A percentile compares a stretch with the other conserved stretches of the same genome.
Conservation (phyloP, 2,329 filamentous ascomycete species). For the Ustilaginoidea virens region DNA sequence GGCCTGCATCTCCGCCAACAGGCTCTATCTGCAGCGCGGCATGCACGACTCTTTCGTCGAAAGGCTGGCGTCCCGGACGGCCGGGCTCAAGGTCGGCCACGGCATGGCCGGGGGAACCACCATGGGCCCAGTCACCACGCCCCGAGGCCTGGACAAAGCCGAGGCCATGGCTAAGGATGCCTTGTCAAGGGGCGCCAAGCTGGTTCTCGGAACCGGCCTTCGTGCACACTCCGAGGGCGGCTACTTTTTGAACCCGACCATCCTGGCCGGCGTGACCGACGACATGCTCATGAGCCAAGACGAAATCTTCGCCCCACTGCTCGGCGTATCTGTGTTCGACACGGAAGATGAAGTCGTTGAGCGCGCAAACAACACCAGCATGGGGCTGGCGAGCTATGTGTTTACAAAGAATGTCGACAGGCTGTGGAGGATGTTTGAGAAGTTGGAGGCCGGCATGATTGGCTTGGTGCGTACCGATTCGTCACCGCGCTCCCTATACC, state of each 20-base stretch:
- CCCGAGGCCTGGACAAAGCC: slow-evolving; percentile 17
- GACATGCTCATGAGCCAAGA: slow-evolving; percentile 53
- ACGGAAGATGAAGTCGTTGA: slow-evolving; percentile 54
- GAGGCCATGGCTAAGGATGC: slow-evolving; percentile 43
- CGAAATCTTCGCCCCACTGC: slow-evolving; percentile 59
- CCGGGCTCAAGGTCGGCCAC: slow-evolving; percentile 43
- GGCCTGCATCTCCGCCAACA: slow-evolving; percentile 52
- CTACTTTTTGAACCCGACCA: slow-evolving; percentile 56
- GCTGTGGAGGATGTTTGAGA: slow-evolving; percentile 27
- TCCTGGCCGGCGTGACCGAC: slow-evolving; percentile 48
- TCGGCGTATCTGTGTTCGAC: slow-evolving; percentile 52
- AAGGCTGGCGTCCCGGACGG: slow-evolving; percentile 34
- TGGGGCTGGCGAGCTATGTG: slow-evolving; percentile 59
- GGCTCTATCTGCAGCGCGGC: slow-evolving; percentile 42
- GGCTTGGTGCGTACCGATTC: slow-evolving; percentile 18
- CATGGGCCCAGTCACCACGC: slow-evolving; percentile 20
- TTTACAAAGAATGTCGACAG: slow-evolving; percentile 35
- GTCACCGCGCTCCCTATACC: not conserved
- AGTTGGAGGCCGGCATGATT: slow-evolving; percentile 29
- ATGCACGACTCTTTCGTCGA: slow-evolving; percentile 47
- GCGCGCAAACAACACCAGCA: slow-evolving; percentile 49
- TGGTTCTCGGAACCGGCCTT: slow-evolving; percentile 37
- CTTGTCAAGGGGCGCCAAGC: slow-evolving; percentile 41
- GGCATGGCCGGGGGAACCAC: slow-evolving; percentile 28
- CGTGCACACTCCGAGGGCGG: slow-evolving; percentile 24